Conservation (phyloP, 495 filamentous ascomycete genomes). For the Aspergillus panamensis region DNA sequence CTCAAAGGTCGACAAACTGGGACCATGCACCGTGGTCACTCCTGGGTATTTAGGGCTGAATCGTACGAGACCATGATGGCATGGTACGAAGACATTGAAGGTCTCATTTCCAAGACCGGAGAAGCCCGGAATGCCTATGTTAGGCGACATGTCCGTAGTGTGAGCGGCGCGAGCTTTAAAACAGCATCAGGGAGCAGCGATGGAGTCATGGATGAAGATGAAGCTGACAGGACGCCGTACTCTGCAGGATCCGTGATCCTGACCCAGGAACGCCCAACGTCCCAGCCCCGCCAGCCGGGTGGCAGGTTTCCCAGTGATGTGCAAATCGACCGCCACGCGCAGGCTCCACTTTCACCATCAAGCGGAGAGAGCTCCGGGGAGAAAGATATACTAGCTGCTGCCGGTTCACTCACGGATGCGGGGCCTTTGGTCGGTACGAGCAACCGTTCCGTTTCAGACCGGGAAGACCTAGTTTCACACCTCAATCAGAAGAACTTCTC, state of each 20-base stretch:
- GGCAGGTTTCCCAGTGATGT: constrained; percentile 88
- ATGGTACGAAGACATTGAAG: constrained; percentile 92
- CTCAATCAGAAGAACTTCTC: constrained; percentile 2
- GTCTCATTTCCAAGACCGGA: constrained; percentile 80
- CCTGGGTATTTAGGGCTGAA: constrained; percentile 96
- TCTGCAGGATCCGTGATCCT: constrained; percentile 53
- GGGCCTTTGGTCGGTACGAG: constrained; percentile 22
- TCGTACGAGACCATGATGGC: constrained; percentile 95
- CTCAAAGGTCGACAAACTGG: constrained; percentile 94
- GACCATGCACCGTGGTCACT: constrained; percentile 88
- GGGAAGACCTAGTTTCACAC: constrained; percentile 11
- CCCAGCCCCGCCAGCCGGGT: constrained; percentile 66
- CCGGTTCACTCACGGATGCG: constrained; percentile 50
- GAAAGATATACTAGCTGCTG: constrained; percentile 57
- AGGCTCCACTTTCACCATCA: constrained; percentile 69
- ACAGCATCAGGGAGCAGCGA: constrained; percentile 65
- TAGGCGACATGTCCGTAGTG: constrained; percentile 67
- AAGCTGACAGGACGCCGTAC: constrained; percentile 73
- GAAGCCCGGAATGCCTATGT: constrained; percentile 87
- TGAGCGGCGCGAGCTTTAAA: constrained; percentile 64
- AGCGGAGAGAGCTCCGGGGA: constrained; percentile 68
- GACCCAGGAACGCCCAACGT: constrained; percentile 43
- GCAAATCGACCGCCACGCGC: constrained; percentile 74
- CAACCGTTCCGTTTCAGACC: constrained; percentile 18
- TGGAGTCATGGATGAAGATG: constrained; percentile 80